Percentiles rank a stretch among this genome's conserved stretches.
Conservation (phyloP, 1,284 basidiomycete genomes). For the Fomitopsis betulina region DNA sequence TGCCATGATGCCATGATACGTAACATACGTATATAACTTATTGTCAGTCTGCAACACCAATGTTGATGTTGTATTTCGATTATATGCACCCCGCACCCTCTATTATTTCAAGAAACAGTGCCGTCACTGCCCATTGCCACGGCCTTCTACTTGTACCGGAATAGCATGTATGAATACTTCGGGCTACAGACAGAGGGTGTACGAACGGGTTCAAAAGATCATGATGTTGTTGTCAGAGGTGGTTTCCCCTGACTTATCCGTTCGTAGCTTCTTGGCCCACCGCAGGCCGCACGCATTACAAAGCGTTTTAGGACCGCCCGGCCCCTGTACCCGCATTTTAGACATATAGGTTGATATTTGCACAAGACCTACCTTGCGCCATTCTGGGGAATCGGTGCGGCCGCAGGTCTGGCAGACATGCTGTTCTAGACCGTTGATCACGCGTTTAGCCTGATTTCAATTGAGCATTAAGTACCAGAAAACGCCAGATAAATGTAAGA, state of each 20-base stretch:
- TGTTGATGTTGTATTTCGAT: too few species aligned
- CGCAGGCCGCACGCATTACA: constrained; percentile 86
- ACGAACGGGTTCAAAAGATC: not conserved
- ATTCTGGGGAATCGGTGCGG: constrained; percentile 78
- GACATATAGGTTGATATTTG: not conserved
- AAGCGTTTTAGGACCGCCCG: constrained; percentile 78
- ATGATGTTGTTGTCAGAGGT: not conserved
- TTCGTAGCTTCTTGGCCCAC: constrained; percentile 71
- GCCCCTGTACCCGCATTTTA: constrained; percentile 49
- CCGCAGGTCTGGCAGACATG: constrained; percentile 78
- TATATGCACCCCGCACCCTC: too few species aligned
- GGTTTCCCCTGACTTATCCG: constrained; percentile 13
- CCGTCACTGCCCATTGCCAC: too few species aligned
- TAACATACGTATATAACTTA: too few species aligned
- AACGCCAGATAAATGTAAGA: not conserved
- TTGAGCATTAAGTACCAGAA: not conserved
- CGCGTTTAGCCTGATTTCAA: constrained; percentile 41
- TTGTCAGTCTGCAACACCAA: too few species aligned
- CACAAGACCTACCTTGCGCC: constrained; percentile 61
- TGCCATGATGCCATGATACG: too few species aligned
- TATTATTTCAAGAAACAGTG: too few species aligned
- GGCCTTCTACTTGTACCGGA: too few species aligned
- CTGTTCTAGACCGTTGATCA: constrained; percentile 45
- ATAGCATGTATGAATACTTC: too few species aligned
- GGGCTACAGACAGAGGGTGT: not conserved